Evolutionary conservation across 768 basidiomycete genomes (phyloP).

Genomic region (Imleria badia): DNA sequence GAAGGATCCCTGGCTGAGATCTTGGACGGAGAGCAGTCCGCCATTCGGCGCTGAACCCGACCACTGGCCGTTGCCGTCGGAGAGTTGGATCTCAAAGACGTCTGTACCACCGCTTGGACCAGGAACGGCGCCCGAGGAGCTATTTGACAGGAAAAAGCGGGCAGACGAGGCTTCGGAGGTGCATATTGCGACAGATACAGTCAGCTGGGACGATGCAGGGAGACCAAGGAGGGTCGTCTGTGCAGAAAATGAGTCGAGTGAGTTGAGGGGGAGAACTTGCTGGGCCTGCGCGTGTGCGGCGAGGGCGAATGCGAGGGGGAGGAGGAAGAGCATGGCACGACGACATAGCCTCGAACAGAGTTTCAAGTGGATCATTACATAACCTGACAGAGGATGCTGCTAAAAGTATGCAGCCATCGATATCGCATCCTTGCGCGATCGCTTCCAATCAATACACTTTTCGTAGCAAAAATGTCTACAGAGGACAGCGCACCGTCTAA

Average conservation of each 20-base stretch:
- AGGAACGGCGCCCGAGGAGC: constrained; percentile 36
- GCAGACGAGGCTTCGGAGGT: constrained; percentile 35
- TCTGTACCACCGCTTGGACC: constrained; percentile 38
- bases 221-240: constrained; percentile 39
- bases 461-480: constrained; percentile 9
- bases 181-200: constrained; percentile 53
- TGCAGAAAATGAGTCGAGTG: constrained; percentile 33
- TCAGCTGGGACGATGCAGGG: constrained; percentile 39
- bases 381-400: constrained; percentile 4
- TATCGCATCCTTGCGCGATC: constrained; percentile 11
- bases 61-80: constrained; percentile 53
- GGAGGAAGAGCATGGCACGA: background rate
- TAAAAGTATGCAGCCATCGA: constrained; percentile 21
- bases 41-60: constrained; percentile 45
- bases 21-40: constrained; percentile 52
- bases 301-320: background rate
- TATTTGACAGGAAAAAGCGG: constrained; percentile 62
- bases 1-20: constrained; percentile 43
- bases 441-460: background rate
- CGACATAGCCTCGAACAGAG: too few species aligned
- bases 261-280: constrained; percentile 37
- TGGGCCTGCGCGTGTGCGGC: constrained; percentile 5
- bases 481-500: constrained; percentile 32
- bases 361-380: background rate
- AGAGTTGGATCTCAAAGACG: constrained; percentile 48